Percentiles rank a stretch among this genome's conserved stretches.
phyloP scores from a whole-genome alignment of 2,329 filamentous ascomycete species.

The Thermoascus crustaceus region DNA sequence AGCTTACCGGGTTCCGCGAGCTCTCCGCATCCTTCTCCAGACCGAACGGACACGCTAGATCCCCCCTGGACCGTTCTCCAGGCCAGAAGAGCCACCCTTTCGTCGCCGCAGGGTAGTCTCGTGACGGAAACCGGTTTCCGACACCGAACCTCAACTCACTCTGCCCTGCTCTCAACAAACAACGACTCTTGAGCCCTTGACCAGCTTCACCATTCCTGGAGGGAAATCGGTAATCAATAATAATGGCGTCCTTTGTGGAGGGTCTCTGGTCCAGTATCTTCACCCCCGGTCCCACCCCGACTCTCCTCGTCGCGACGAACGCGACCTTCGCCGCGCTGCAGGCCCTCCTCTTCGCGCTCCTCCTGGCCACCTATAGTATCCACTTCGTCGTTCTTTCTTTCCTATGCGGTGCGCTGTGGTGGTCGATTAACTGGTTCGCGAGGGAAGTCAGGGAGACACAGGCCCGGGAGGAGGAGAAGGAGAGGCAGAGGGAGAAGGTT shows the following conservation, averaged over 20 bases:
- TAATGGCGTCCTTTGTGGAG: constrained; percentile 48
- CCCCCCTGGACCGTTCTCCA: too few species aligned
- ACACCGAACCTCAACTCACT: constrained; percentile 7
- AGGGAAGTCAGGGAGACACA: constrained; percentile 51
- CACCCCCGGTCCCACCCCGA: constrained; percentile 80
- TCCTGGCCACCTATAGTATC: constrained; percentile 74
- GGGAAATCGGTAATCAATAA: too few species aligned
- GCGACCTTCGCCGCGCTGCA: constrained; percentile 80
- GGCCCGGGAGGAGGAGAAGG: constrained; percentile 38
- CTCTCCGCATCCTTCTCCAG: too few species aligned
- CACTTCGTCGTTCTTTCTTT: constrained; percentile 79
- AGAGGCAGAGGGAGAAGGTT: constrained; percentile 38
- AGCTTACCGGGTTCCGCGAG: too few species aligned
- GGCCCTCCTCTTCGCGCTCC: constrained; percentile 63
- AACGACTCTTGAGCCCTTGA: background rate
- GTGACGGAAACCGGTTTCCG: constrained; percentile 8
- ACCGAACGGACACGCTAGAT: too few species aligned
- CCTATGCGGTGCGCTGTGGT: constrained; percentile 78
- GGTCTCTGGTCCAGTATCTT: constrained; percentile 90
- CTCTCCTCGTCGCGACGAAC: constrained; percentile 84
- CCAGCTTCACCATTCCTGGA: background rate
- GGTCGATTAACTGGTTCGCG: constrained; percentile 95
- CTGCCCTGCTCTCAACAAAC: background rate
- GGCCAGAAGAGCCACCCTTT: too few species aligned
- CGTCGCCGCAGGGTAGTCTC: constrained; percentile 2